Evolutionary conservation across 257 asterid species (phyloP).

Genomic region (Gentiana macrophylla): DNA sequence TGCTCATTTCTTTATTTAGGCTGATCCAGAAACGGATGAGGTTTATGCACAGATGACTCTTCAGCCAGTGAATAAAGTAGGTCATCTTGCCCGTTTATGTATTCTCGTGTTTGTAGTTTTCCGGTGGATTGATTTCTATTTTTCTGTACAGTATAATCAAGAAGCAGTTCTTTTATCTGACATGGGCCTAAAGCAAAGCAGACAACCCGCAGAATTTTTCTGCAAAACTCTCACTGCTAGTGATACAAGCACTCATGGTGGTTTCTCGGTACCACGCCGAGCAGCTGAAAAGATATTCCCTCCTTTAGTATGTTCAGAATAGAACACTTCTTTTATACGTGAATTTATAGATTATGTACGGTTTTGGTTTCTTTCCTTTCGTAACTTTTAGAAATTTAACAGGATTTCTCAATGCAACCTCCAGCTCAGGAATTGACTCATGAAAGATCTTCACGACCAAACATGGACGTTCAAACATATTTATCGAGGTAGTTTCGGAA

Average conservation of each 20-base stretch:
- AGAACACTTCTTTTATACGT: neutral
- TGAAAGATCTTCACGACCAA: conserved; percentile 91
- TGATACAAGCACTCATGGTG: conserved; percentile 99
- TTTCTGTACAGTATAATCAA: conserved; percentile 57
- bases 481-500: conserved; percentile 55
- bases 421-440: conserved; percentile 90
- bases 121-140: conserved; percentile 11
- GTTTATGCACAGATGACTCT: conserved; percentile 99
- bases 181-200: conserved; percentile 67
- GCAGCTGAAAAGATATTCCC: conserved; percentile 99
- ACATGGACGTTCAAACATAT: conserved; percentile 94
- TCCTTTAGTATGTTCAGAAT: conserved; percentile 46
- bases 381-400: conserved; percentile 8
- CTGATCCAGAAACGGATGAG: conserved; percentile 95
- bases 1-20: conserved; percentile 31
- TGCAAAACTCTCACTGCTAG: conserved; percentile 97
- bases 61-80: conserved; percentile 74
- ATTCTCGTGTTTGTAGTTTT: neutral
- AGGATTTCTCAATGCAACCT: conserved; percentile 99
- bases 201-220: conserved; percentile 86
- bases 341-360: neutral
- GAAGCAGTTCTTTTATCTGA: conserved; percentile 83
- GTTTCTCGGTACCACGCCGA: conserved; percentile 95
- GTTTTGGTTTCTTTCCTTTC: conserved; percentile 1
- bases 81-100: conserved; percentile 7